These are phyloP conservation scores for Gaultheria prostrata DNA, from an alignment of 148 eudicot species.

Conservation along the genomic window DNA sequence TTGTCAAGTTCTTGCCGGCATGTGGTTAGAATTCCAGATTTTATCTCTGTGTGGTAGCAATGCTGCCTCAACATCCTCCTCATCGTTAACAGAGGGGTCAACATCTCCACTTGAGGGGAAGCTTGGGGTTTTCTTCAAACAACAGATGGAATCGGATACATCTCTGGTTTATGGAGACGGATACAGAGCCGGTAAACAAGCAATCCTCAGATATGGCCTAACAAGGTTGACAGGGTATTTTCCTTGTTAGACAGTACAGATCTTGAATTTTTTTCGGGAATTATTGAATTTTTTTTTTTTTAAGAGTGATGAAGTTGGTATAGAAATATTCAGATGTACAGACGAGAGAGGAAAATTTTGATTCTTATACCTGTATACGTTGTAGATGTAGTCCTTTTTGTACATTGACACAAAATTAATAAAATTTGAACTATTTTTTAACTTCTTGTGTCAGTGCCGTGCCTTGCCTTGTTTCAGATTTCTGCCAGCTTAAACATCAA, in stretches of 20 bases:
- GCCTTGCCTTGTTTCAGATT: neutral
- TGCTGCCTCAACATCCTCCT: conserved; percentile 34
- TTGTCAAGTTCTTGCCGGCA: conserved; percentile 87
- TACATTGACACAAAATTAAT: neutral
- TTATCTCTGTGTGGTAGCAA: conserved; percentile 53
- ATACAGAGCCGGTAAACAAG: conserved; percentile 77
- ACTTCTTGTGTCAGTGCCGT: neutral
- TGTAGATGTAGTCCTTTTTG: neutral
- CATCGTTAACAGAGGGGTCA: conserved; percentile 54
- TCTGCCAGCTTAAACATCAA: neutral
- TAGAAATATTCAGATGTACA: neutral
- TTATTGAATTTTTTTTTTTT: neutral
- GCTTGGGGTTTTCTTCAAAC: conserved; percentile 80
- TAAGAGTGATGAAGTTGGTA: neutral
- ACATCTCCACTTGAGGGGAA: conserved; percentile 82
- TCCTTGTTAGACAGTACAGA: conserved; percentile 37
- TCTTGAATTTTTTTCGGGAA: neutral
- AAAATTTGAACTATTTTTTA: neutral
- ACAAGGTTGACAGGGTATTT: conserved; percentile 65
- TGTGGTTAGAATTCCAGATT: conserved; percentile 95
- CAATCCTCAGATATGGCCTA: conserved; percentile 81
- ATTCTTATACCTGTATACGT: neutral
- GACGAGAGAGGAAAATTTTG: neutral
- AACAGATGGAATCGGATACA: conserved; percentile 85
- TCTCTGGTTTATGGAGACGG: conserved; percentile 91